Conservation (phyloP, 345 rosid genomes). For the Eucalyptus erythrocorys region DNA sequence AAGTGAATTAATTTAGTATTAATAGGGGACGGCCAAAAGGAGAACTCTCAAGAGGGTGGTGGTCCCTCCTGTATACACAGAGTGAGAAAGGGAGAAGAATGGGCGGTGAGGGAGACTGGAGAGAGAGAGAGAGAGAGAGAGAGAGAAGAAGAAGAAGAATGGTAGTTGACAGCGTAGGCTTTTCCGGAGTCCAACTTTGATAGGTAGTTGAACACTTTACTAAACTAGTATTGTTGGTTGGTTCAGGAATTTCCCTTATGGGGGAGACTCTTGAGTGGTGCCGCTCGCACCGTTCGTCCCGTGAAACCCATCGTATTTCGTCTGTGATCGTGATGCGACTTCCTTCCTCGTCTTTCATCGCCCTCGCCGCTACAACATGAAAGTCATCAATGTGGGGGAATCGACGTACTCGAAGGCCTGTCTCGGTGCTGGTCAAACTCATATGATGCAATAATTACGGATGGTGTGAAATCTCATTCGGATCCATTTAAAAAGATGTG, state of each 20-base stretch:
- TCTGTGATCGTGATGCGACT: not conserved
- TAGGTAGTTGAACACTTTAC: not conserved
- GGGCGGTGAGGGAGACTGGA: not conserved
- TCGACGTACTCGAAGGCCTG: not conserved
- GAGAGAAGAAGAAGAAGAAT: not conserved
- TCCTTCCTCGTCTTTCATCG: not conserved
- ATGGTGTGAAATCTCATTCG: fast-evolving
- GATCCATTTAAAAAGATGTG: not conserved
- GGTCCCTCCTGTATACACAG: not conserved
- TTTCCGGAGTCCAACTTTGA: not conserved
- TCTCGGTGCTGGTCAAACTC: not conserved
- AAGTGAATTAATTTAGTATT: not conserved
- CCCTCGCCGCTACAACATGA: not conserved
- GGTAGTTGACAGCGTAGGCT: not conserved
- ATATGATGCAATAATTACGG: not conserved
- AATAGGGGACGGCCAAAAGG: not conserved
- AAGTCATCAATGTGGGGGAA: not conserved
- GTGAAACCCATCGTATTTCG: not conserved
- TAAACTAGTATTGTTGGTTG: not conserved
- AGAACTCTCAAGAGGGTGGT: not conserved
- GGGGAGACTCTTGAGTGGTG: not conserved
- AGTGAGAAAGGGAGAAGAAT: not conserved
- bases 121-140: not conserved
- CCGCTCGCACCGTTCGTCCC: not conserved
- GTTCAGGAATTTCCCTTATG: not conserved